Evolutionary conservation across 352 stramenopile genomes (phyloP), one percentile per base, ranked within the genome.

Genomic region (Heterotrichella gracilis): DNA sequence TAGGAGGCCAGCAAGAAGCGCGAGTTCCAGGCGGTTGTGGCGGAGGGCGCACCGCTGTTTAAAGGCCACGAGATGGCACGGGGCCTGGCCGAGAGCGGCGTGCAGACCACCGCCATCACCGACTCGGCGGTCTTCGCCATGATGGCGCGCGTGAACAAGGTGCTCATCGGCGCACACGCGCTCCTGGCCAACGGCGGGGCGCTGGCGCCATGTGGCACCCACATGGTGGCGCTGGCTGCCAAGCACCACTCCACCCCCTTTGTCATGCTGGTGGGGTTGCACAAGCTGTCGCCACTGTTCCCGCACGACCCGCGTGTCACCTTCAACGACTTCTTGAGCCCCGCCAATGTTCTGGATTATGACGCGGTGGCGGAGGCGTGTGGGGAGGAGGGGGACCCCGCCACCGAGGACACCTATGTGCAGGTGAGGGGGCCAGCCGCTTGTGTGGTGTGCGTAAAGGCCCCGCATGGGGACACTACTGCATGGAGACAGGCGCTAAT

Each of bases 61-160:
- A 87, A 90, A 69, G 89, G 88, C 19, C 86, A 95, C 71, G 73
- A 63, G 17, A 84, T 85, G 82, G 88, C 86, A 2, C 85, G 88
- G 71, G 80, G 77, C 25, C 78, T 95, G 20, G 83, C 85, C 3
- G 78, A 88, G 74, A 82, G 80, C 23, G 86, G 84, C 2, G 90
- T 95, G 40, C 81, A 93, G 70, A 87, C 88, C 25, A 95, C 86
- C 23, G 80, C 96, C 17, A 96, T 97, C 75, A 84, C 85, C 4
- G 91, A 98, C 77, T 91, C 84, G 71, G 88, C 88, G 2, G 87
- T 95, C 25, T 96, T 94, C 74, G 89, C 88, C 13, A 87, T 97
- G 73, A 97, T 98, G 90, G 86, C 88, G 19, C 83, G 90, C 22
- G 88, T 97, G 25, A 96, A 97, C 80, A 96, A 96, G 77, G 82